Evolutionary conservation across 805 yeast species (phyloP), one percentile per base, ranked within the genome.

Genomic region (Cyberlindnera mrakii): DNA sequence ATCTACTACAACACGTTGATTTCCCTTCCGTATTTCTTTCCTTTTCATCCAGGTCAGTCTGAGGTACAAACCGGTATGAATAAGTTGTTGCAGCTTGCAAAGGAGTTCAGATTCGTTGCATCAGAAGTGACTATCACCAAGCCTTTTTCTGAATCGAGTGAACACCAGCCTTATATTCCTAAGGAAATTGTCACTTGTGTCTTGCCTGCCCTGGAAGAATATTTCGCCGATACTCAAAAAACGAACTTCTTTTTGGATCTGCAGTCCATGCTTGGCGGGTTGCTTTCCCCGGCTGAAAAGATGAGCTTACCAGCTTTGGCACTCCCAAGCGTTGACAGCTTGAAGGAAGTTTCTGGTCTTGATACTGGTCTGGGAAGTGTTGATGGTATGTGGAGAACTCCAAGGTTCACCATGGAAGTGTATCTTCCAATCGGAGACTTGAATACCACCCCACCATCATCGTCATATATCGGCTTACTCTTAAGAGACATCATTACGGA

Each of bases 401-500:
- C 90, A 48, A 72, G 86, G 55, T 66, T 70, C 34, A 64, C 77
- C 17, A 74, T 83, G 57, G 80, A 80, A 51, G 78, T 82, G 14
- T 87, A 81, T 59, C 60, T 68, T 35, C 71, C 71, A 13, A 67
- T 71, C 40, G 62, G 67, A 14, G 76, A 75, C 4, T 75, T 85
- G 41, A 82, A 78, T 42, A 86, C 96, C 1, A 78, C 79, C 4
- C 85, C 90, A 0, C 64, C 73, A 4, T 63, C 68, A 4, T 67
- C 65, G 1, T 57, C 78, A 2, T 75, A 76, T 45, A 71, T 71
- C 18, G 79, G 83, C 1, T 66, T 86, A 43, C 59, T 91, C 20
- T 70, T 89, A 51, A 77, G 86, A 49, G 98, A 93, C 58, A 67
- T 86, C 30, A 70, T 82, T 30, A 74, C 75, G 39, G 97, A 91